phyloP scores from a whole-genome alignment of 441 rosid genomes.

The Hypseocharis bilobata region DNA sequence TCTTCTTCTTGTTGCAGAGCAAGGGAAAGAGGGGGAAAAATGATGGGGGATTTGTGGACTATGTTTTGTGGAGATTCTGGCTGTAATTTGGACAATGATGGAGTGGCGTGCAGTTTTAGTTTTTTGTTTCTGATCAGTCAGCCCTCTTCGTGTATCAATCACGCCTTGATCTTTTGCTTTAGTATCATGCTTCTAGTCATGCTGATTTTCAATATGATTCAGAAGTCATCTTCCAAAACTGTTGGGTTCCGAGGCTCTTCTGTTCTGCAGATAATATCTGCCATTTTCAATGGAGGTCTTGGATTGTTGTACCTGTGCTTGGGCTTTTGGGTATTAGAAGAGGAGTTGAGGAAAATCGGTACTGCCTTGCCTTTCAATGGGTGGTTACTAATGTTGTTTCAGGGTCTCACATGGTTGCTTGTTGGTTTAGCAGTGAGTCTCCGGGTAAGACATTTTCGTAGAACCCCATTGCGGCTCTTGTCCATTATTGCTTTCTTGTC shows the following conservation, averaged over 20 bases:
- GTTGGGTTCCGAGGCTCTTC: constrained; percentile 26
- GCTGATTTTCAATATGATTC: constrained; percentile 38
- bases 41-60: constrained; percentile 39
- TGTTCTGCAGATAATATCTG: constrained; percentile 43
- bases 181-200: constrained; percentile 40
- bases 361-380: constrained; percentile 38
- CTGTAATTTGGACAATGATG: constrained; percentile 22
- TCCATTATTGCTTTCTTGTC: constrained; percentile 48
- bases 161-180: constrained; percentile 42
- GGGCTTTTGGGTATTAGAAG: constrained; percentile 53
- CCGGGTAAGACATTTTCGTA: constrained; percentile 30
- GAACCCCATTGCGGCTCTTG: constrained; percentile 37
- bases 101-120: constrained; percentile 22
- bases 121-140: constrained; percentile 23
- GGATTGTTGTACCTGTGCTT: constrained; percentile 51
- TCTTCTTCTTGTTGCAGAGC: background rate
- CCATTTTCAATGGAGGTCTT: constrained; percentile 49
- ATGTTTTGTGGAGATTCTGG: constrained; percentile 48
- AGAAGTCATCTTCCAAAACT: constrained; percentile 34
- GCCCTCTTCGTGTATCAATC: constrained; percentile 46
- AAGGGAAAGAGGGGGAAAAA: background rate
- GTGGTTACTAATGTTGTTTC: constrained; percentile 47
- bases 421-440: constrained; percentile 45
- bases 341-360: constrained; percentile 37
- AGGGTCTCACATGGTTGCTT: constrained; percentile 57